Evolutionary conservation across 345 rosid genomes (phyloP).

Genomic region (thale cress (Arabidopsis thaliana)): TAIR10.1 NC_003070.9:21004501-21005000

Average conservation of each 20-base stretch:
- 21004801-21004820: slow-evolving; percentile 76
- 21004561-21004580: slow-evolving; percentile 80
- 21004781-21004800: slow-evolving; percentile 74
- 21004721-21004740: background rate
- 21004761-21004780: slow-evolving; percentile 52
- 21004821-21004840: slow-evolving; percentile 62
- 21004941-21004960: background rate
- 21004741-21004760: slow-evolving; percentile 42
- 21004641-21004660: background rate
- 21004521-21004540: slow-evolving; percentile 52
- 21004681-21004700: background rate
- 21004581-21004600: slow-evolving; percentile 38
- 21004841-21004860: too few relatives aligned
- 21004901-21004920: slow-evolving; percentile 24
- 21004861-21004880: background rate
- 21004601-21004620: background rate
- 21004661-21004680: slow-evolving; percentile 28
- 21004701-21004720: background rate
- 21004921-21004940: slow-evolving; percentile 14
- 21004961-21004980: background rate
- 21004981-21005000: too few relatives aligned
- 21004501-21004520: background rate
- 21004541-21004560: slow-evolving; percentile 55
- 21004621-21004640: slow-evolving; percentile 2
- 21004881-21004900: slow-evolving; percentile 20